Evolutionary conservation across 768 basidiomycete species (phyloP), one percentile per base, ranked within the genome.

Genomic region (Cytidiella melzeri): DNA sequence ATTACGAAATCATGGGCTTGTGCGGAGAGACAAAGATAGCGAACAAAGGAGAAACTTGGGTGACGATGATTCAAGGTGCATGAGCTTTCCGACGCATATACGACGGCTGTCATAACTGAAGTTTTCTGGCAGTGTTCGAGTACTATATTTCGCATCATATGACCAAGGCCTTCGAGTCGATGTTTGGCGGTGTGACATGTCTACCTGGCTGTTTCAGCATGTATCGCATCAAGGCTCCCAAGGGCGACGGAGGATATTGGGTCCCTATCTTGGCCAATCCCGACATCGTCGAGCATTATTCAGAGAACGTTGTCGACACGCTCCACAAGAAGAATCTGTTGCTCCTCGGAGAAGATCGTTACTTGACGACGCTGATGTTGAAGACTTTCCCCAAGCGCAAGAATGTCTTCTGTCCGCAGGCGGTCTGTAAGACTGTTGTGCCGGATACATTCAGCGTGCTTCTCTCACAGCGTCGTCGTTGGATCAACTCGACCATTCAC

Each of bases 1-100:
- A 99, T 62, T 81, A 84, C 59, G 96, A 98, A 67, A 97, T 98
- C 55, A 98, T 98, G 96, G 96, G 94, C 19, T 75, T 99, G 21
- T 99, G 96, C 62, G 96, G 96, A 23, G 96, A 99, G 73, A 99
- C 96, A 53, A 99, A 99, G 80, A 94, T 99, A 59, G 96, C 96
- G 28, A 99, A 99, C 73, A 99, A 99, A 74, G 84, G 85, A 13
- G 95, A 98, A 64, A 93, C 93, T 10, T 97, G 95, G 74, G 94
- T 98, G 39, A 97, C 95, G 13, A 98, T 99, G 96, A 98, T 99
- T 69, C 96, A 99, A 77, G 94, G 95, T 94, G 48, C 41, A 88
- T 70, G 40, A 27, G 15, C n/a, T n/a, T n/a, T n/a, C n/a, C n/a
- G n/a, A n/a, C n/a, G n/a, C n/a, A 9, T 15, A 19, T 18, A 43